Conservation (phyloP, 257 asterid species). For the Scutellaria minor region DNA sequence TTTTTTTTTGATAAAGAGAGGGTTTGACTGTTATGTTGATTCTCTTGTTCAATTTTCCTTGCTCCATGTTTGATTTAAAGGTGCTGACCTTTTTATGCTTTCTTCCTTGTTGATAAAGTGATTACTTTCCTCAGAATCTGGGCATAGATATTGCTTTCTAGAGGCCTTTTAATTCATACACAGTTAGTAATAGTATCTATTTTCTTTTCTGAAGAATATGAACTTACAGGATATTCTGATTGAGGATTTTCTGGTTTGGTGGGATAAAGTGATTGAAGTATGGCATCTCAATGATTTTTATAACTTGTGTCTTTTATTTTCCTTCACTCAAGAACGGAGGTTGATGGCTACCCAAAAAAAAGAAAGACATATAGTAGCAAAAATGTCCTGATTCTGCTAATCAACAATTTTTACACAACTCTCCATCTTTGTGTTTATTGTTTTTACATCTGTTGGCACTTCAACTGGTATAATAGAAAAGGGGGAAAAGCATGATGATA, state of each 20-base stretch:
- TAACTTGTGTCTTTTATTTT: neutral
- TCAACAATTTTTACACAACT: neutral
- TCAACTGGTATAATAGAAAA: neutral
- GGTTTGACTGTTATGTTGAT: conserved; percentile 19
- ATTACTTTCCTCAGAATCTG: conserved; percentile 26
- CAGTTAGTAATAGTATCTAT: neutral
- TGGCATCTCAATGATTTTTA: neutral
- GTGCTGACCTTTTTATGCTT: conserved; percentile 26
- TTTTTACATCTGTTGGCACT: neutral
- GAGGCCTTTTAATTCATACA: neutral
- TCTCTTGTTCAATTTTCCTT: conserved; percentile 29
- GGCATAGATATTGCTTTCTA: neutral
- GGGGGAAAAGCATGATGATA: neutral
- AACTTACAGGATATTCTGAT: neutral
- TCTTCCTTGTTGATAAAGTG: conserved; percentile 24
- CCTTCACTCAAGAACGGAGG: neutral
- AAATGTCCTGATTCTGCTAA: neutral
- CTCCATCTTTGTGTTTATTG: neutral
- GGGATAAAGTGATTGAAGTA: neutral
- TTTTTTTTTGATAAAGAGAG: neutral
- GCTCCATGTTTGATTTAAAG: conserved; percentile 30
- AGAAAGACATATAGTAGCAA: neutral
- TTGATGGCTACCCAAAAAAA: neutral
- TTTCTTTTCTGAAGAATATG: neutral
- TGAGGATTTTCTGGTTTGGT: conserved; percentile 9